These are phyloP conservation scores for Phaeotremella fagi DNA, from an alignment of 768 basidiomycete genomes.

Conservation along the genomic window DNA sequence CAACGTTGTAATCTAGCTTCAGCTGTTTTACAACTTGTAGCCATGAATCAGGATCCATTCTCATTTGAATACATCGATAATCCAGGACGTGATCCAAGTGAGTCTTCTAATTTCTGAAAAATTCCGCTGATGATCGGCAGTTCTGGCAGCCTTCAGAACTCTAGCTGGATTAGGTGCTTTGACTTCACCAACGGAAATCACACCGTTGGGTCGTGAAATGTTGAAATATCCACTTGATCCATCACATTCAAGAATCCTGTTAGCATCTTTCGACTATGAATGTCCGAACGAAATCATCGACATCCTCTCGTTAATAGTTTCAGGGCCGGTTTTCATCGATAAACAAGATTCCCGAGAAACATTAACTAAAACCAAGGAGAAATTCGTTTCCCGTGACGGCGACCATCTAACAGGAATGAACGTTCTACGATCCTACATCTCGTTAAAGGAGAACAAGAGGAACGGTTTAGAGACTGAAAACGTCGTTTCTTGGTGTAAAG, in stretches of 20 bases:
- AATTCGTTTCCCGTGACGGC: conserved; percentile 77
- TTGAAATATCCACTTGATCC: conserved; percentile 91
- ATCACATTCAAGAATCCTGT: conserved; percentile 66
- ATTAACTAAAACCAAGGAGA: conserved; percentile 60
- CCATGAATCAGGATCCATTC: conserved; percentile 72
- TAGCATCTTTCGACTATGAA: conserved; percentile 67
- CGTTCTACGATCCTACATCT: conserved; percentile 73
- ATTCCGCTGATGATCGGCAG: conserved; percentile 20
- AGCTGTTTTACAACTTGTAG: conserved; percentile 78
- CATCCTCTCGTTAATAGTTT: conserved; percentile 76
- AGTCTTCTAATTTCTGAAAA: conserved; percentile 42
- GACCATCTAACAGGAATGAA: conserved; percentile 90
- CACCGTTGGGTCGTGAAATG: conserved; percentile 73
- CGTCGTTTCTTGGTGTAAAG: conserved; percentile 65
- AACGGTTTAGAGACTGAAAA: not conserved
- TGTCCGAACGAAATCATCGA: conserved; percentile 77
- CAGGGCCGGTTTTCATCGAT: conserved; percentile 76
- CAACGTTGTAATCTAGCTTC: conserved; percentile 77
- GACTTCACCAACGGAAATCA: conserved; percentile 62
- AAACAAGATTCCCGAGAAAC: conserved; percentile 61
- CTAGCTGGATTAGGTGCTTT: conserved; percentile 79
- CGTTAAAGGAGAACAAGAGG: conserved; percentile 39
- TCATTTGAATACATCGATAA: conserved; percentile 82
- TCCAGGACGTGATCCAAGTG: conserved; percentile 70
- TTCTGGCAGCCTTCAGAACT: conserved; percentile 47